A percentile compares a stretch with the other conserved stretches of the same genome.
Evolutionary conservation across 164 flowering plant genomes (phyloP).

Genomic region (Tetracentron sinense): DNA sequence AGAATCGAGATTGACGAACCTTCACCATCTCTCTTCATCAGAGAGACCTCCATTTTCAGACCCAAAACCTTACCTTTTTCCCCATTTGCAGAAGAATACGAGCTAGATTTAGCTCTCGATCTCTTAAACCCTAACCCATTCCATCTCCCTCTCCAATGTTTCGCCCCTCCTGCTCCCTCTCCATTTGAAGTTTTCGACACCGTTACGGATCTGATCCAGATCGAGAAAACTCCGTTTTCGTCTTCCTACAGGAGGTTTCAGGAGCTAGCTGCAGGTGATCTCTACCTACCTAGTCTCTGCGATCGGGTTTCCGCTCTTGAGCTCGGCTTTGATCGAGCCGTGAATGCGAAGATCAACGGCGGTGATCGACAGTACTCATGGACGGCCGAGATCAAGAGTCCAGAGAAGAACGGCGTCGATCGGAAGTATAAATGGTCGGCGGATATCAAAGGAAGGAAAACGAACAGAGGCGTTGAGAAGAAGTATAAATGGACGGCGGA

Average conservation of each 20-base stretch:
- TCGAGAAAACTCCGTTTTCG: conserved; percentile 40
- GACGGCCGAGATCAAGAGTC: conserved; percentile 28
- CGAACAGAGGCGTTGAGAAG: conserved; percentile 33
- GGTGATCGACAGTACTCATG: conserved; percentile 34
- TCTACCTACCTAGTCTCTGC: conserved; percentile 32
- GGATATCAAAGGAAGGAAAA: conserved; percentile 48
- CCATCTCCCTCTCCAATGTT: conserved; percentile 17
- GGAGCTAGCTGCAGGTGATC: conserved; percentile 25
- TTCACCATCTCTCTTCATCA: conserved; percentile 22
- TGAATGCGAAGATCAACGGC: conserved; percentile 13
- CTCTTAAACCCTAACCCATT: conserved; percentile 25
- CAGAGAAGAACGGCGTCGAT: conserved; percentile 35
- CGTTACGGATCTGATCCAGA: conserved; percentile 55
- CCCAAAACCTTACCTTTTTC: conserved; percentile 29
- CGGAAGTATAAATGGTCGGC: conserved; percentile 66
- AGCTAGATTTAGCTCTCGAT: conserved; percentile 32
- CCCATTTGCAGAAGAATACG: conserved; percentile 25
- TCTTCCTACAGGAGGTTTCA: conserved; percentile 28
- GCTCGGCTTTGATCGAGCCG: conserved; percentile 30
- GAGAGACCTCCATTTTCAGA: conserved; percentile 35
- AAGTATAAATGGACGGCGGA: conserved; percentile 64
- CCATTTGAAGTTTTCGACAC: conserved; percentile 34
- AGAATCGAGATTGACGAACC: conserved; percentile 49
- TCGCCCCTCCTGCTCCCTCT: conserved; percentile 14
- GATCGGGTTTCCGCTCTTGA: conserved; percentile 57